phyloP scores from a whole-genome alignment of 306 rosid genomes.

The Acmispon strigosus region DNA sequence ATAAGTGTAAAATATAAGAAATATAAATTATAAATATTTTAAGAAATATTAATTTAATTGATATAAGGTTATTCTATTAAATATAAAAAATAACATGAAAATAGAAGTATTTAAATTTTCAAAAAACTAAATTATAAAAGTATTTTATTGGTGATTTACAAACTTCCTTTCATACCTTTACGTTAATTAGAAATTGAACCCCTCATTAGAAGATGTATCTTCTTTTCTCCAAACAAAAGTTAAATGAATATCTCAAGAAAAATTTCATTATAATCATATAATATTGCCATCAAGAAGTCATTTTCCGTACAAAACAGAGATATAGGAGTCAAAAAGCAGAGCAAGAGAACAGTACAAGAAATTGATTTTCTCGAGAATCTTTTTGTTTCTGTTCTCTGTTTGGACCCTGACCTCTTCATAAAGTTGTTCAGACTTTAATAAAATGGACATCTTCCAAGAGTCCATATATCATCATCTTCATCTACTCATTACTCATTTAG shows the following conservation, averaged over 20 bases:
- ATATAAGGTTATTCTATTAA: no score
- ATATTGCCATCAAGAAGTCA: not conserved
- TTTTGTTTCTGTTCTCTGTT: not conserved
- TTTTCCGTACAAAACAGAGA: not conserved
- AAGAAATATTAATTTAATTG: no score
- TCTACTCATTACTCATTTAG: not conserved
- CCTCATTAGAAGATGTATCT: not conserved
- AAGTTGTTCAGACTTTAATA: not conserved
- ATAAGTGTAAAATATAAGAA: no score
- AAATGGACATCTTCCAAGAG: not conserved
- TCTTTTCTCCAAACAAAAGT: not conserved
- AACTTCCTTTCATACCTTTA: no score
- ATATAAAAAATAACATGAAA: no score
- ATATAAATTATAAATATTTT: no score
- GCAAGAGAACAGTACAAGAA: not conserved
- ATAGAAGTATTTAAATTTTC: no score
- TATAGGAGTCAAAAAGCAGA: not conserved
- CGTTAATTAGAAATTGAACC: no score
- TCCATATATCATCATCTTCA: not conserved
- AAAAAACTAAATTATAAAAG: no score
- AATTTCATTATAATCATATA: not conserved
- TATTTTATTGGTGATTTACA: no score
- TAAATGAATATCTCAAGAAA: not conserved
- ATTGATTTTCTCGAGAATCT: not conserved
- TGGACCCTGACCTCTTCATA: not conserved